A percentile compares a stretch with the other conserved stretches of the same genome.
Conservation (phyloP, 768 basidiomycete genomes). For the Pulveroboletus sp. region DNA sequence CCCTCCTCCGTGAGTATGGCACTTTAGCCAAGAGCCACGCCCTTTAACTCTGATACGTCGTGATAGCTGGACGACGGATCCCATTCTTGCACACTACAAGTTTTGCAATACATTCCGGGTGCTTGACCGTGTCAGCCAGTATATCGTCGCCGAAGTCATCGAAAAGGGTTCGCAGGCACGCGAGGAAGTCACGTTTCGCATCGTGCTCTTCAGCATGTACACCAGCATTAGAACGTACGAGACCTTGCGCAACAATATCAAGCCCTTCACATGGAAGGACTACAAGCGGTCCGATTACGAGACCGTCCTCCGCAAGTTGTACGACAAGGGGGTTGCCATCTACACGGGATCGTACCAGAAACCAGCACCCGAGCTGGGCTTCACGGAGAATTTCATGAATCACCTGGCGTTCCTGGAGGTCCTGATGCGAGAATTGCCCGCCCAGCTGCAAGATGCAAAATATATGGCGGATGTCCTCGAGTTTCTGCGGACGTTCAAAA, state of each 20-base stretch:
- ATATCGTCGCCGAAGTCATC: constrained; percentile 62
- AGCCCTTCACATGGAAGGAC: constrained; percentile 55
- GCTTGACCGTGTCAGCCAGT: constrained; percentile 67
- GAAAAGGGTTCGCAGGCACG: constrained; percentile 58
- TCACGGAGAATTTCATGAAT: constrained; percentile 45
- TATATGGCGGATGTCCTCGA: constrained; percentile 64
- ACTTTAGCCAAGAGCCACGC: neutral
- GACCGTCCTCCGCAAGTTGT: constrained; percentile 43
- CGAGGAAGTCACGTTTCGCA: constrained; percentile 64
- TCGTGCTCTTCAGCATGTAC: constrained; percentile 67
- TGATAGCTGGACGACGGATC: constrained; percentile 66
- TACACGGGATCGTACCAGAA: constrained; percentile 72
- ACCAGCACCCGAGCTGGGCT: constrained; percentile 56
- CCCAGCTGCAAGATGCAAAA: constrained; percentile 42
- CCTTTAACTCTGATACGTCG: constrained; percentile 13
- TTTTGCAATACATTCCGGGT: constrained; percentile 79
- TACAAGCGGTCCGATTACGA: constrained; percentile 53
- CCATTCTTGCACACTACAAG: constrained; percentile 46
- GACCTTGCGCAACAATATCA: constrained; percentile 45
- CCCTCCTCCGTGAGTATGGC: constrained; percentile 47
- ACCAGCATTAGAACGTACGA: constrained; percentile 73
- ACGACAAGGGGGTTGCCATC: constrained; percentile 38
- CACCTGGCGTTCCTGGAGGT: constrained; percentile 59
- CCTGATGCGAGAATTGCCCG: constrained; percentile 56
- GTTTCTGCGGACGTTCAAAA: constrained; percentile 52